Evolutionary conservation across 2,329 filamentous ascomycete genomes (phyloP), one percentile per base, ranked within the genome.

Genomic region (Botrytis fragariae): DNA sequence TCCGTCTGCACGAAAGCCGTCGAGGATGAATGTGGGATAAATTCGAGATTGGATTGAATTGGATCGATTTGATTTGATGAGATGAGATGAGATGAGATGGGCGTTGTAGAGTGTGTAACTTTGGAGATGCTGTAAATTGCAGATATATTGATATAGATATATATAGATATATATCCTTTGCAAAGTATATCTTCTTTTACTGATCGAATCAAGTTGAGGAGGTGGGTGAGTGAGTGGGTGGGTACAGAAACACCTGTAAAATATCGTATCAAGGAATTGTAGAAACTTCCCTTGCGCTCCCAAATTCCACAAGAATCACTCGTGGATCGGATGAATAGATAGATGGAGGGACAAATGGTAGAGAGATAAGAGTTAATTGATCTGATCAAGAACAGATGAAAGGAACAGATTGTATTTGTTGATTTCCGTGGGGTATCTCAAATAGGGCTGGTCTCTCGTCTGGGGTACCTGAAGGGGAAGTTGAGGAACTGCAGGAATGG

Each of bases 1-100:
- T 29, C 70, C 70, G 61, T 54, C 45, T 67, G 45, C 45, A 45
- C 39, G 44, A 57, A 51, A 72, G n/a, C 48, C 35, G 45, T 29
- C 29, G 29, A 37, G 44, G 44, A 20, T 37, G 64, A 37, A 4
- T 20, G 29, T 7, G 8, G 44, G 25, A 29, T 54, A 16, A n/a
- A 39, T 68, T 68, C 25, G 64, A 68, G 35, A 54, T 42, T 68
- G 62, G 22, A 25, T 35, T 25, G 32, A n/a, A 14, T 35, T 8
- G 32, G n/a, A 18, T 45, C 9, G 64, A 39, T 54, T 37, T 37
- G 45, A 54, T 29, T n/a, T 18, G 64, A 25, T 51, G 16, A 25
- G 48, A 37, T 32, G 48, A 63, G 48, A 54, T 45, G 48, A 63
- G 48, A 68, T 51, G 51, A 35, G 42, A n/a, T 61, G 59, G 22